Percentiles rank a stretch among this genome's conserved stretches.
Evolutionary conservation across 2,329 filamentous ascomycete species (phyloP).

Genomic region (Tolypocladium nubicola): DNA sequence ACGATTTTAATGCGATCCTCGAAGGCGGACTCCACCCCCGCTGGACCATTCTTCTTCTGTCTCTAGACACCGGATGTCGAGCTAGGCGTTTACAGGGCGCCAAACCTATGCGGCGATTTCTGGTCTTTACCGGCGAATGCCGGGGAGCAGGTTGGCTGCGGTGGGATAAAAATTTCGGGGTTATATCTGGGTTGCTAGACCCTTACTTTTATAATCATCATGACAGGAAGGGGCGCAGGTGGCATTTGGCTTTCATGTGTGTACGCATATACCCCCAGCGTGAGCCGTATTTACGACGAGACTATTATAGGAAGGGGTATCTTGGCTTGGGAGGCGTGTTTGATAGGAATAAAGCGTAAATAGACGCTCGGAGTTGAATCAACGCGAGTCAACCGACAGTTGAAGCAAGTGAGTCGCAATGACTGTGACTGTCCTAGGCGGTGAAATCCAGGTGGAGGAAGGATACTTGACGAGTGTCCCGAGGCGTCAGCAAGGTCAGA

Average conservation of each 20-base stretch:
- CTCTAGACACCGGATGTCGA: neutral
- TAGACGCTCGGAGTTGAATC: neutral
- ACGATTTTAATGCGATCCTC: neutral
- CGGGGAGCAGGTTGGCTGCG: neutral
- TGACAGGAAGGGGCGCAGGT: neutral
- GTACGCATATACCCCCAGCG: neutral
- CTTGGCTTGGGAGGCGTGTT: neutral
- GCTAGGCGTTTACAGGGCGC: neutral
- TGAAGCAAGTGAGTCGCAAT: neutral
- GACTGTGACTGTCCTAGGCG: neutral
- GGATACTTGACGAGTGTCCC: neutral
- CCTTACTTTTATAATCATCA: neutral
- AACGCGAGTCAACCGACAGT: neutral
- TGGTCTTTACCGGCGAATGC: neutral
- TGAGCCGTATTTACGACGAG: neutral
- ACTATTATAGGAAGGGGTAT: neutral
- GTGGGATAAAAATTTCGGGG: neutral
- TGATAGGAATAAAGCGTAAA: neutral
- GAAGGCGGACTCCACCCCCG: neutral
- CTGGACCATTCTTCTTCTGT: neutral
- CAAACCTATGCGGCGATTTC: neutral
- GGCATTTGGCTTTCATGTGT: neutral
- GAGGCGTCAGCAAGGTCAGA: neutral
- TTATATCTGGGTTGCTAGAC: neutral
- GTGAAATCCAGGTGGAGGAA: neutral